phyloP scores from a whole-genome alignment of 1,284 basidiomycete species.

The Ustilago esculenta region DNA sequence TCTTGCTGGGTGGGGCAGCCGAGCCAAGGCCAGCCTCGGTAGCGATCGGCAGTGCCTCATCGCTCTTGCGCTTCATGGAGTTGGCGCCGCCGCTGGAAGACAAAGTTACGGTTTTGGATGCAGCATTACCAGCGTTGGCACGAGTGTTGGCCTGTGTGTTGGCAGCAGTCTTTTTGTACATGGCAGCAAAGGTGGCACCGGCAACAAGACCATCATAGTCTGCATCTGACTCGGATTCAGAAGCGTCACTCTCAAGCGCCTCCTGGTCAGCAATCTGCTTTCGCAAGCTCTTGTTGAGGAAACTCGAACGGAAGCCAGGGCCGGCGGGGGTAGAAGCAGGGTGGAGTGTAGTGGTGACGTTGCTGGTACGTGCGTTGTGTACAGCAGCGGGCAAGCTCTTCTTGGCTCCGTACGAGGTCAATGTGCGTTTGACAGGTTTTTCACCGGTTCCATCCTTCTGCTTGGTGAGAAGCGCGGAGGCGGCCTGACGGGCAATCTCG shows the following conservation, averaged over 20 bases:
- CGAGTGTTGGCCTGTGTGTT: slow-evolving; percentile 46
- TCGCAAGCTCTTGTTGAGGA: slow-evolving; percentile 63
- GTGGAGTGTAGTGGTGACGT: slow-evolving; percentile 24
- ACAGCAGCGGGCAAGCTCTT: slow-evolving; percentile 45
- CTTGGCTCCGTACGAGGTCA: slow-evolving; percentile 46
- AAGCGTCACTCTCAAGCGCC: slow-evolving; percentile 23
- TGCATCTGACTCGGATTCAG: slow-evolving; percentile 37
- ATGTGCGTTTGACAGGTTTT: slow-evolving; percentile 44
- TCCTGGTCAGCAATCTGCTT: slow-evolving; percentile 55
- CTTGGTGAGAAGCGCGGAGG: slow-evolving; percentile 24
- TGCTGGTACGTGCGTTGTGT: slow-evolving; percentile 18
- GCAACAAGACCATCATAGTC: slow-evolving; percentile 30
- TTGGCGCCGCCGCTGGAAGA: background rate
- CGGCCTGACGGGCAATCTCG: slow-evolving; percentile 33
- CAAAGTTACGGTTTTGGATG: slow-evolving; percentile 5
- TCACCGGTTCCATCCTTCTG: slow-evolving; percentile 29
- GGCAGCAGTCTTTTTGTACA: slow-evolving; percentile 28
- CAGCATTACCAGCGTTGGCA: slow-evolving; percentile 27
- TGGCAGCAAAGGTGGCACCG: slow-evolving; percentile 25
- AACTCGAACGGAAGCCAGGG: slow-evolving; percentile 51
- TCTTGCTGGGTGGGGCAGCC: slow-evolving; percentile 28
- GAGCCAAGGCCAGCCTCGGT: slow-evolving; percentile 13
- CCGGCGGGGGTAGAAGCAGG: slow-evolving; percentile 49
- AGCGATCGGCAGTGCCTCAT: slow-evolving; percentile 20
- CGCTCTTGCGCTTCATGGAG: slow-evolving; percentile 47